Evolutionary conservation across 2,329 filamentous ascomycete genomes (phyloP), one percentile per base, ranked within the genome.

Genomic region (Rhinocladiella similis): DNA sequence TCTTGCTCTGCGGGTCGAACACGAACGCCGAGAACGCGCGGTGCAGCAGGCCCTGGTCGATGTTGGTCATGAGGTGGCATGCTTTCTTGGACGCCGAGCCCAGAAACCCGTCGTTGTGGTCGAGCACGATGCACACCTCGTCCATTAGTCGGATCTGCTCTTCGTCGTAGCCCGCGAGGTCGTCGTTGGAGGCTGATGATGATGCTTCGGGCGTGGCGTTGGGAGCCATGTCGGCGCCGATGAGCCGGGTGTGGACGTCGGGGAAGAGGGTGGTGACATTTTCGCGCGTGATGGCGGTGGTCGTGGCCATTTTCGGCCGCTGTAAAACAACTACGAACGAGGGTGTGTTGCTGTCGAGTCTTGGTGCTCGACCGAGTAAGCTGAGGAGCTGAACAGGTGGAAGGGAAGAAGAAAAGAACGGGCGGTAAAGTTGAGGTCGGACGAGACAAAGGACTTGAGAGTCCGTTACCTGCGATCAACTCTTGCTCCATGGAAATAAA

Each of bases 81-180:
- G 91, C 84, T 80, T 99, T 99, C 84, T 99, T 97, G 85, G 90
- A 96, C 50, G 91, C 93, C 65, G 91, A 96, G 62, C 94, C 94
- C 73, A 99, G 96, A 27, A 93, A 92, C 67, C 85, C 80, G 73
- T 97, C 94, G 68, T 97, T 84, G 68, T 96, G 86, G 74, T 97
- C 93, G 46, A 95, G 79, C 16, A 99, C 94, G 72, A 99, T 97
- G 82, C 94, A 99, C 48, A 97, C 89, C 79, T 97, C 94, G 69
- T 99, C 93, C 94, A 99, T 99, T 68, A 99, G 78, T 49, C 93
- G 87, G 68, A 97, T 96, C 78, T 99, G 94, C 80, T 97, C 93
- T 73, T 90, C 93, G 78, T 97, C 92, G 78, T 97, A 95, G 50
- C 93, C 94, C 54, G 88, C 88, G 43, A 97, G 82, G 56, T 91